Evolutionary conservation across 2,329 filamentous ascomycete species (phyloP).

Genomic region (Cercospora sp.): DNA sequence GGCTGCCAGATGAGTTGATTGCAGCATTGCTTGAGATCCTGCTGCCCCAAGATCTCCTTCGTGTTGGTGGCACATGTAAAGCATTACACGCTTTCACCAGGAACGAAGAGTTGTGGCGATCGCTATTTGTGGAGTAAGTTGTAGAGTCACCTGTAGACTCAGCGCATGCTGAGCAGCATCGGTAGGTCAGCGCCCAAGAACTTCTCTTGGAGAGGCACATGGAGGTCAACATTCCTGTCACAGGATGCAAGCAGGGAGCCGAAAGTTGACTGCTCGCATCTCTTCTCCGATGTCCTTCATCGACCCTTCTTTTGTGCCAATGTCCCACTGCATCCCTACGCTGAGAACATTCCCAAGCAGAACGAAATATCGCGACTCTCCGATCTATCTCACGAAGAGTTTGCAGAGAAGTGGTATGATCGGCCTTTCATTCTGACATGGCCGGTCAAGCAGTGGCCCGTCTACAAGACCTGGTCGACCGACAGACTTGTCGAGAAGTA

Average conservation of each 20-base stretch:
- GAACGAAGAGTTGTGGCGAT: slow-evolving; percentile 86
- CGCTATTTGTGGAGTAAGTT: slow-evolving; percentile 80
- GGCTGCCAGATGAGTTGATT: slow-evolving; percentile 79
- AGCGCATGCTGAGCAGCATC: slow-evolving; percentile 33
- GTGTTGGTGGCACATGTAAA: slow-evolving; percentile 75
- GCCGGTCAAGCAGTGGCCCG: slow-evolving; percentile 80
- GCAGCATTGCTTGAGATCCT: slow-evolving; percentile 74
- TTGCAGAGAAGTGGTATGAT: slow-evolving; percentile 72
- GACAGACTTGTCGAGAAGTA: slow-evolving; percentile 67
- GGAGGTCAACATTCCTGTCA: slow-evolving; percentile 75
- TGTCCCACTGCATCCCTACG: slow-evolving; percentile 66
- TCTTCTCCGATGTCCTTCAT: slow-evolving; percentile 89
- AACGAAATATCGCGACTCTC: slow-evolving; percentile 73
- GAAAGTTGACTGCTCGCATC: slow-evolving; percentile 68
- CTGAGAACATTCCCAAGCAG: slow-evolving; percentile 66
- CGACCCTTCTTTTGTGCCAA: slow-evolving; percentile 88
- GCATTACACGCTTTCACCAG: slow-evolving; percentile 83
- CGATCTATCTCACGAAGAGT: slow-evolving; percentile 71
- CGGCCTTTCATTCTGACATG: slow-evolving; percentile 83
- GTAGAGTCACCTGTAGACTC: slow-evolving; percentile 13
- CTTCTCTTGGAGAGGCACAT: slow-evolving; percentile 76
- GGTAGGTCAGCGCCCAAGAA: slow-evolving; percentile 47
- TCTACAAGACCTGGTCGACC: slow-evolving; percentile 71
- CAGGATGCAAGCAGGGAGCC: slow-evolving; percentile 57
- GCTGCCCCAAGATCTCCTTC: slow-evolving; percentile 62